Conservation (phyloP, 129 eudicot species). For the Gnaphalium uliginosum region DNA sequence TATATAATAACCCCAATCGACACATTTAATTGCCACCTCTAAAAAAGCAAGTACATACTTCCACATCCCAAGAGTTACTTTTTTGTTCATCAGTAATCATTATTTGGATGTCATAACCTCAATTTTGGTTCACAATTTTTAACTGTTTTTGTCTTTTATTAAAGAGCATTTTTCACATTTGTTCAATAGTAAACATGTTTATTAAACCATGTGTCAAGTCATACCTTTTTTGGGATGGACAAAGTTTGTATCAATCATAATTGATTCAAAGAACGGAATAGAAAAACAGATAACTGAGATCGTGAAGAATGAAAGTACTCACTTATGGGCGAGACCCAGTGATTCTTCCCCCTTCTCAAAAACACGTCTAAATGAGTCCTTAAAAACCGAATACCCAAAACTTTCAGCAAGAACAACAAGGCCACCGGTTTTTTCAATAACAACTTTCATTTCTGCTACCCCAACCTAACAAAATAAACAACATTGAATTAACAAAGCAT, state of each 20-base stretch:
- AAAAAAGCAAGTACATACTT: not conserved
- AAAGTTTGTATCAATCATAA: not conserved
- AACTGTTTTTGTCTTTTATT: not conserved
- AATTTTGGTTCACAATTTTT: not conserved
- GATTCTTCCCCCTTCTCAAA: constrained; percentile 92
- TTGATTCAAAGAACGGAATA: constrained; percentile 6
- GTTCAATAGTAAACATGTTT: not conserved
- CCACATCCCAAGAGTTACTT: not conserved
- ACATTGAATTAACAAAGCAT: constrained; percentile 15
- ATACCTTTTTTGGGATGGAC: not conserved
- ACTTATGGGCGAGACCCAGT: constrained; percentile 88
- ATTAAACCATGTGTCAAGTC: not conserved
- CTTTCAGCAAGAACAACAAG: constrained; percentile 91
- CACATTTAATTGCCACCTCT: not conserved
- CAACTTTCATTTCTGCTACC: constrained; percentile 98
- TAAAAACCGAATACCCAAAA: constrained; percentile 97
- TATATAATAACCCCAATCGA: no score
- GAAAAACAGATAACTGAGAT: constrained; percentile 9
- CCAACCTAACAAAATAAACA: constrained; percentile 64
- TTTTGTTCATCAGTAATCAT: not conserved
- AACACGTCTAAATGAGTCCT: constrained; percentile 86
- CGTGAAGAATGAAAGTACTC: constrained; percentile 41
- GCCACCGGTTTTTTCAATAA: constrained; percentile 92
- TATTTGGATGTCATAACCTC: not conserved
- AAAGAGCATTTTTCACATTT: constrained; percentile 1